A percentile compares a stretch with the other conserved stretches of the same genome.
These are phyloP conservation scores for Penicillium alfredii DNA, from an alignment of 495 filamentous ascomycete species.

Conservation along the genomic window DNA sequence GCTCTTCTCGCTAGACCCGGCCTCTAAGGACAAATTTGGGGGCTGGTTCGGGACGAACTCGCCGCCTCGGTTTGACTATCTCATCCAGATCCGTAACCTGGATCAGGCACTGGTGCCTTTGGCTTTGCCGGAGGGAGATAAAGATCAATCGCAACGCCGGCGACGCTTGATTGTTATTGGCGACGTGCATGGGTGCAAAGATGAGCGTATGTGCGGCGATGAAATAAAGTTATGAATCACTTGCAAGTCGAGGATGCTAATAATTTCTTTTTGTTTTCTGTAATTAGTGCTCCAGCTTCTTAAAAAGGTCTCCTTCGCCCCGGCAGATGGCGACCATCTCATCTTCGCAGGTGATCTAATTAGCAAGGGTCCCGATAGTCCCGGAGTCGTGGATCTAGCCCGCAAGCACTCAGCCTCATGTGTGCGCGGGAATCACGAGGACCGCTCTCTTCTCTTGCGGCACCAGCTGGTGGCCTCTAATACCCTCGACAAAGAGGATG, in stretches of 20 bases:
- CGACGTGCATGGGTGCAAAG: conserved; percentile 82
- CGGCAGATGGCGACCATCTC: conserved; percentile 59
- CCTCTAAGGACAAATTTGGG: conserved; percentile 23
- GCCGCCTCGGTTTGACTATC: conserved; percentile 40
- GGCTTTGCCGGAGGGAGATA: conserved; percentile 3
- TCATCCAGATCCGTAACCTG: conserved; percentile 41
- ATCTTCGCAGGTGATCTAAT: conserved; percentile 81
- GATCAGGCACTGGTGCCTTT: conserved; percentile 33
- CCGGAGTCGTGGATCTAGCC: conserved; percentile 69
- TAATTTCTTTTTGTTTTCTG: too few relatives aligned
- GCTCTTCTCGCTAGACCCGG: conserved; percentile 30
- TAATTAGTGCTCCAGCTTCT: conserved; percentile 62
- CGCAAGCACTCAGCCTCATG: conserved; percentile 63
- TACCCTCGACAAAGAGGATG: conserved; percentile 8
- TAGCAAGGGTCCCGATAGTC: conserved; percentile 80
- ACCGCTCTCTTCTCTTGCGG: conserved; percentile 59
- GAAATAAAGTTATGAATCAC: too few relatives aligned
- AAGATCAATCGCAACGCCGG: too few relatives aligned
- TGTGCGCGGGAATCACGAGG: conserved; percentile 92
- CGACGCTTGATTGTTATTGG: conserved; percentile 69
- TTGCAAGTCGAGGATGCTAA: too few relatives aligned
- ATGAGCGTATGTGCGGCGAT: too few relatives aligned
- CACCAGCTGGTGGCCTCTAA: conserved; percentile 32
- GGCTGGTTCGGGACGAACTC: conserved; percentile 47
- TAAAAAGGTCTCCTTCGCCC: conserved; percentile 57